Evolutionary conservation across 2,329 filamentous ascomycete genomes (phyloP), one percentile per base, ranked within the genome.

Genomic region (Blastomyces gilchristii): DNA sequence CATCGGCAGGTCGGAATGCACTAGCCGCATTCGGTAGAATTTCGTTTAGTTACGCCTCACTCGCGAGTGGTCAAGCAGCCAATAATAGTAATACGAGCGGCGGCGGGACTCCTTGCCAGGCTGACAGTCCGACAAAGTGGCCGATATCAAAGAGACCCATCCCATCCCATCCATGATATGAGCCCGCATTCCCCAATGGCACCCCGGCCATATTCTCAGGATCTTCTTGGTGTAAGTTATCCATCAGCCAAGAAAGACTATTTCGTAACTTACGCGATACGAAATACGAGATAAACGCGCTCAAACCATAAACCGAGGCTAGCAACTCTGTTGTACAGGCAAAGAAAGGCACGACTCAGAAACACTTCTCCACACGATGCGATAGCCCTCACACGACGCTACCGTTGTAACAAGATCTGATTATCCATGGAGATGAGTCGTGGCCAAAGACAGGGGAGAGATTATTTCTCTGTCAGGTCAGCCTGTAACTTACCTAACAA

Each of bases 21-120:
- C 56, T 58, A 58, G 22, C 56, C 56, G 22, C 39, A 43, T 58
- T 41, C 4, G 56, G 56, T 25, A 58, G 56, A 22, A 37, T 41
- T 43, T 58, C 56, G 56, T 58, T 58, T 58, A 43, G n/a, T 22
- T 22, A 4, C 22, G 4, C 12, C 4, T 25, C 22, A 1, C 37
- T 41, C 11, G n/a, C 34, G 28, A 54, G 52, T 37, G 52, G 28
- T n/a, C 8, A 14, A 7, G 28, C 12, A 18, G 28, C 31, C n/a
- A 6, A 31, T 14, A 52, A 9, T n/a, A 7, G n/a, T 22, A 22
- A 22, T 22, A 22, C n/a, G n/a, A 22, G n/a, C n/a, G n/a, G 12
- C 9, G 18, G 25, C 49, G 18, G 25, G 45, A 47, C 45, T n/a
- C 49, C 49, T 37, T n/a, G 18, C 52, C 52, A 54, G 28, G 52